Base-by-base conservation (phyloP, 2,329 filamentous ascomycete genomes). In the Exophiala sideris region DNA sequence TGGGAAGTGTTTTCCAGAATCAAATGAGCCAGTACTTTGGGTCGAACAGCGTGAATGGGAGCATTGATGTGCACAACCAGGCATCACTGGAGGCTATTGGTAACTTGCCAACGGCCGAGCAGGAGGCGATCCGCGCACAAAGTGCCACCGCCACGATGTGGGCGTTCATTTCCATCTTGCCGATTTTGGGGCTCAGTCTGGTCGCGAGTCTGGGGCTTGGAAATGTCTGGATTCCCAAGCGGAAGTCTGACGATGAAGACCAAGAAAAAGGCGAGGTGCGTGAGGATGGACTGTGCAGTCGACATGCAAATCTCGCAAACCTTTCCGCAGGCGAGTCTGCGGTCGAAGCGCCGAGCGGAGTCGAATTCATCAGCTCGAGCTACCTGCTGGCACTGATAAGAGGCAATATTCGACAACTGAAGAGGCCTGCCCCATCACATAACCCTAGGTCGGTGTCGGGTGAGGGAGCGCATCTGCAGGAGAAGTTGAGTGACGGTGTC, bases 1-100 rank as follows among this genome's bases (percentile, higher is more conserved):
- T 88, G 85, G 79, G 83, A 11, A 77, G 80, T 7, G 83, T 88
- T 1, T 87, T 87, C 67, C 86, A 86, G 64, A 88, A 88, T 49
- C 75, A 78, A 49, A 60, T 74, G 62, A 50, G 65, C 59, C 3
- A 50, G 36, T 46, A 59, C 42, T 53, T 71, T n/a, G 60, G 50
- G 5, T 47, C 54, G 2, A 41, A 41, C 16, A 52, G 52, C 57
- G 70, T 67, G 3, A 68, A 68, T 62, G 16, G 67, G 67, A 50
- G 69, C 52, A 45, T 65, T 48, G 65, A 71, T 52, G 56, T 73
- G 48, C 60, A 71, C 45, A 58, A 69, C 48, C 54, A 70, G 20
- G 49, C 71, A 55, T 71, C 67, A 36, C 68, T 80, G 1, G 60
- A 68, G 10, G 63, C 63, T 3, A 71, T 78, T 35, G 54, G 61